phyloP scores from a whole-genome alignment of 345 rosid genomes.

The Acer campestre region DNA sequence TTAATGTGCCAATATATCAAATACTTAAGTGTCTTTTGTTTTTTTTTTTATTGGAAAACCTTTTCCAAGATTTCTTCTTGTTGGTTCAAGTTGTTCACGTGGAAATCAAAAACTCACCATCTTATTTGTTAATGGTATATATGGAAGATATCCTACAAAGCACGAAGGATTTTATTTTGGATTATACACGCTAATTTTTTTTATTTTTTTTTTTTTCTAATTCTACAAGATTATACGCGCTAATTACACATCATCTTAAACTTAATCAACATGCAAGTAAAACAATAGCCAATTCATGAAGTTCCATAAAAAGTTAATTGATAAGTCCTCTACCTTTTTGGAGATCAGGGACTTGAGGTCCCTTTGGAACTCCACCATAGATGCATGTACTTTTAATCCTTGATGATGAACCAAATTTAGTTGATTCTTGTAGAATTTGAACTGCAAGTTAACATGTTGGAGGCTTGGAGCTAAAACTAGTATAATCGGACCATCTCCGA shows the following conservation, averaged over 20 bases:
- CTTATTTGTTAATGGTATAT: no score
- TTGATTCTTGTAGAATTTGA: constrained; percentile 95
- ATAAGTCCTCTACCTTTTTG: constrained; percentile 84
- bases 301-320: constrained; percentile 33
- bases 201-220: no score
- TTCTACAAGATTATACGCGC: no score
- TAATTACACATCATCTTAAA: constrained; percentile 16
- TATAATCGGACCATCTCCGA: constrained; percentile 96
- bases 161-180: not conserved
- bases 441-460: constrained; percentile 97
- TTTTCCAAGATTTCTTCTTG: not conserved
- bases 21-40: no score
- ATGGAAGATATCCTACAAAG: no score
- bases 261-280: constrained; percentile 28
- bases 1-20: no score
- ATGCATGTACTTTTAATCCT: constrained; percentile 91
- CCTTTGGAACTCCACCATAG: constrained; percentile 99
- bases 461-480: constrained; percentile 91
- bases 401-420: constrained; percentile 93
- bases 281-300: constrained; percentile 38
- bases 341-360: constrained; percentile 99
- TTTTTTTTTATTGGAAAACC: no score
- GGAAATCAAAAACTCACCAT: not conserved
- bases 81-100: not conserved
- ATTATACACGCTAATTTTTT: no score